A percentile compares a stretch with the other conserved stretches of the same genome.
These are phyloP conservation scores for Platanthera zijinensis DNA, from an alignment of 106 monocot genomes.

Conservation along the genomic window DNA sequence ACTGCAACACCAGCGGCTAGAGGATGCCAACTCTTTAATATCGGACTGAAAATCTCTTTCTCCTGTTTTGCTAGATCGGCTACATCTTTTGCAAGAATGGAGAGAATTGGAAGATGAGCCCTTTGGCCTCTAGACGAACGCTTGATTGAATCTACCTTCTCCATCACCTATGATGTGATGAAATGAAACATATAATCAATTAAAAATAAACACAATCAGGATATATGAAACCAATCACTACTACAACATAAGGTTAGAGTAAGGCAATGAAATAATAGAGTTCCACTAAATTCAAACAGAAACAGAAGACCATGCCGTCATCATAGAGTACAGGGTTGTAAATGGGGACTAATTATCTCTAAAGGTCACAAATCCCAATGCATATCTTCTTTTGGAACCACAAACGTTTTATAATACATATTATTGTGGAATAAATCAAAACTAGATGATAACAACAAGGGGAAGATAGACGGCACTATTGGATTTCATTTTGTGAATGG, in stretches of 20 bases:
- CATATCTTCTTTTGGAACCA: neutral
- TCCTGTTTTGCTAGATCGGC: slow-evolving; percentile 78
- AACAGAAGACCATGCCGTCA: neutral
- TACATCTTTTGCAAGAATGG: slow-evolving; percentile 77
- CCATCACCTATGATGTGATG: slow-evolving; percentile 55
- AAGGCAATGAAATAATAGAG: neutral
- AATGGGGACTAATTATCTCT: neutral
- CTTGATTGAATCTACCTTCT: slow-evolving; percentile 63
- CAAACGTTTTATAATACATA: neutral
- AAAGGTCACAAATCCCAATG: neutral
- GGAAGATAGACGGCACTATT: too few relatives aligned
- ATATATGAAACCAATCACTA: neutral
- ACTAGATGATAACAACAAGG: too few relatives aligned
- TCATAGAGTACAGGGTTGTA: neutral
- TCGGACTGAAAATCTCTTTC: slow-evolving; percentile 73
- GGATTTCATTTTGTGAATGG: too few relatives aligned
- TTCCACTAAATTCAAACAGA: neutral
- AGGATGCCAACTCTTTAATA: slow-evolving; percentile 87
- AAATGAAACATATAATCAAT: neutral
- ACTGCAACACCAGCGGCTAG: slow-evolving; percentile 91
- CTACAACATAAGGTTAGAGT: neutral
- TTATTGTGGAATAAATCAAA: too few relatives aligned
- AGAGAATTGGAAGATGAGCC: slow-evolving; percentile 48
- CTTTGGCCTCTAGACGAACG: slow-evolving; percentile 34
- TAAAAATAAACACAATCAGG: neutral